phyloP scores from a whole-genome alignment of 75 land plant species.

The Chamaecyparis obtusa region DNA sequence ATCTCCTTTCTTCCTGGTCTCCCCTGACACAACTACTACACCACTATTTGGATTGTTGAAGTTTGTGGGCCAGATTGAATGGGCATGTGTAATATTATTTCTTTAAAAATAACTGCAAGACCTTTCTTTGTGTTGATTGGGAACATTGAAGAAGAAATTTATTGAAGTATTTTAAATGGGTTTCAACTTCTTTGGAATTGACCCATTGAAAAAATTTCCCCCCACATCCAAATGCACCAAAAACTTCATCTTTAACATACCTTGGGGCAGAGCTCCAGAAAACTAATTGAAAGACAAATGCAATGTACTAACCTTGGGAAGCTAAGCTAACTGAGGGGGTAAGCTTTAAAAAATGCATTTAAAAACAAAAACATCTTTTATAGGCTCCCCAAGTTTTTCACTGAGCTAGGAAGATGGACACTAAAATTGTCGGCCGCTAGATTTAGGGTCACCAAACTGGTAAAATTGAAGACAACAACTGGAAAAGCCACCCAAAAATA shows the following conservation, averaged over 20 bases:
- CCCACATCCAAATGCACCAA: conserved; percentile 15
- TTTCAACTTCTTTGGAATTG: background rate
- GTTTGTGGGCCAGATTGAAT: background rate
- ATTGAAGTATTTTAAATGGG: background rate
- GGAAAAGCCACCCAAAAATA: conserved; percentile 1
- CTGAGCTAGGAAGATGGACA: conserved; percentile 11
- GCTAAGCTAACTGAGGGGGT: conserved; percentile 7
- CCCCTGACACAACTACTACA: background rate
- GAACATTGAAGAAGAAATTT: conserved; percentile 20
- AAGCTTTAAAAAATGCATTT: conserved; percentile 10
- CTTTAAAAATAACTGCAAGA: conserved; percentile 20
- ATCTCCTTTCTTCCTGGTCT: background rate
- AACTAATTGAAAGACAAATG: conserved; percentile 18
- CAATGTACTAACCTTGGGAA: conserved; percentile 6
- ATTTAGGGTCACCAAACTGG: conserved; percentile 6
- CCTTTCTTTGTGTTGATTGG: conserved; percentile 14
- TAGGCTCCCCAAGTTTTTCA: background rate
- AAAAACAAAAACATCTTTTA: background rate
- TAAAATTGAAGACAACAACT: background rate
- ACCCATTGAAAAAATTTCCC: conserved; percentile 20
- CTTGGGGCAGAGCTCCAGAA: conserved; percentile 15
- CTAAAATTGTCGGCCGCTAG: conserved; percentile 22
- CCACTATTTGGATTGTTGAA: background rate
- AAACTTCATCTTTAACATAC: background rate
- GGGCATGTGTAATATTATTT: too few relatives aligned